phyloP scores from a whole-genome alignment of 345 rosid species.

The Lepidium aucheri region DNA sequence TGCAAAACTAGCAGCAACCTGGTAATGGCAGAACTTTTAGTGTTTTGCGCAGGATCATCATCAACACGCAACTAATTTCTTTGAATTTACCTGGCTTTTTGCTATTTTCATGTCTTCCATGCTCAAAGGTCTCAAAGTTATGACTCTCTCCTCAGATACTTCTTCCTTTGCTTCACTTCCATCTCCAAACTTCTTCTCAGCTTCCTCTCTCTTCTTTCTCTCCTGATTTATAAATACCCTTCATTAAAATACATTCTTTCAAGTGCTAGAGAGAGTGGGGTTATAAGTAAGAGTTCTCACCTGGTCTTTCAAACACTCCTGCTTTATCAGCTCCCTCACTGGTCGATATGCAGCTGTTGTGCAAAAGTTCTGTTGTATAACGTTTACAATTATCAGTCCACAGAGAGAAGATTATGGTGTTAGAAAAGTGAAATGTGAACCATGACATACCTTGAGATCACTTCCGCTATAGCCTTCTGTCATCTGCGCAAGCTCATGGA shows the following conservation, averaged over 20 bases:
- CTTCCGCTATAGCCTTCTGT: constrained; percentile 96
- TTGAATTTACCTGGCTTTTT: constrained; percentile 62
- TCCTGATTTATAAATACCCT: not conserved
- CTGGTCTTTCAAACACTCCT: constrained; percentile 70
- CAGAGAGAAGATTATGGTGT: not conserved
- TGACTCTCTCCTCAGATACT: constrained; percentile 44
- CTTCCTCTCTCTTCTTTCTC: constrained; percentile 47
- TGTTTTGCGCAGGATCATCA: not conserved
- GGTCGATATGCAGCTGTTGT: constrained; percentile 94
- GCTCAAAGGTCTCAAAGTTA: constrained; percentile 63
- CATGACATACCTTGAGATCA: constrained; percentile 82
- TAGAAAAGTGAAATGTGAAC: not conserved
- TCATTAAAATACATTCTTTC: not conserved
- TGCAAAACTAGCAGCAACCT: constrained; percentile 95
- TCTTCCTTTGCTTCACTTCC: constrained; percentile 37
- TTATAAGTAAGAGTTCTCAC: constrained; percentile 26
- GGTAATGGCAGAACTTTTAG: constrained; percentile 2
- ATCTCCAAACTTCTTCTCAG: constrained; percentile 40
- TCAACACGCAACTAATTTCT: not conserved
- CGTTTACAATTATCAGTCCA: constrained; percentile 1
- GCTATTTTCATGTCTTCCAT: constrained; percentile 95
- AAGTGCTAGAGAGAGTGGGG: not conserved
- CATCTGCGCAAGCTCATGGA: constrained; percentile 79
- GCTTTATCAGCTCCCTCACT: constrained; percentile 80
- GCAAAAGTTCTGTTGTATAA: constrained; percentile 71